A percentile compares a stretch with the other conserved stretches of the same genome.
phyloP scores from a whole-genome alignment of 305 asterid genomes.

The Rubia balearica region DNA sequence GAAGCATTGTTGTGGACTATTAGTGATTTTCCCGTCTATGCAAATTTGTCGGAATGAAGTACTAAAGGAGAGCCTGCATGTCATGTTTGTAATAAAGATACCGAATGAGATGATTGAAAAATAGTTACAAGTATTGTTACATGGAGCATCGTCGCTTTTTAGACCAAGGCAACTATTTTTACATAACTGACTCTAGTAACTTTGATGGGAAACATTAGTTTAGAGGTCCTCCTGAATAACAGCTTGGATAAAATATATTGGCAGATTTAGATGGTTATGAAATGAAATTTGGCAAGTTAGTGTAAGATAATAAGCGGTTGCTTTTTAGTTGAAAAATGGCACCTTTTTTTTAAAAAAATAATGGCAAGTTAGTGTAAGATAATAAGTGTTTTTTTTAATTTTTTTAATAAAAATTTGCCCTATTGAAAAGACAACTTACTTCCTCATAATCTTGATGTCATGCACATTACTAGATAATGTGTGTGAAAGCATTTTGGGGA shows the following conservation, averaged over 20 bases:
- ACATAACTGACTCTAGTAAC: background rate
- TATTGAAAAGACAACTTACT: too few species aligned
- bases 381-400: background rate
- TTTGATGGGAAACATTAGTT: background rate
- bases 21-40: constrained; percentile 9
- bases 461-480: background rate
- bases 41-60: background rate
- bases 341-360: too few species aligned
- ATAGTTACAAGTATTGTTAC: background rate
- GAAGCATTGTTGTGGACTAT: background rate
- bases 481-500: background rate
- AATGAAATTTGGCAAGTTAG: background rate
- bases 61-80: background rate
- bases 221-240: background rate
- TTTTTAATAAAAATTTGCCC: background rate
- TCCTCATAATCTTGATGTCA: background rate
- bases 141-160: background rate
- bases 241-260: background rate
- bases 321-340: background rate
- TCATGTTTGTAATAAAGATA: background rate
- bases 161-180: background rate
- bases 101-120: background rate
- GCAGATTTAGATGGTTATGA: background rate
- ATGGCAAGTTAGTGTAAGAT: too few species aligned
- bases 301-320: background rate